Evolutionary conservation across 345 rosid genomes (phyloP).

Genomic region (Firmiana major): DNA sequence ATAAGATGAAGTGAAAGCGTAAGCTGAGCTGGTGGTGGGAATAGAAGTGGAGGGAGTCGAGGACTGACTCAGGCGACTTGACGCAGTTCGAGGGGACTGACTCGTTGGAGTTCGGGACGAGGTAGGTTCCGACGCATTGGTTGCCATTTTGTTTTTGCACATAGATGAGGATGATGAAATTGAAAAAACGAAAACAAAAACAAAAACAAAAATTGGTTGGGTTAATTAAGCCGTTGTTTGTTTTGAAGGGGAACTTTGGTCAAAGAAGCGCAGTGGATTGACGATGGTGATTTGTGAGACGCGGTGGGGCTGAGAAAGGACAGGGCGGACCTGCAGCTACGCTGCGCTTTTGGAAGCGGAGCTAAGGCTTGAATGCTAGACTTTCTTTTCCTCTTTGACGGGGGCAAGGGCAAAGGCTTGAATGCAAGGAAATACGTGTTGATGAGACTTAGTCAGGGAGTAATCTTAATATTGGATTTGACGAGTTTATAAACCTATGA

Average conservation of each 20-base stretch:
- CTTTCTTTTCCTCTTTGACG: no score
- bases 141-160: slow-evolving; percentile 65
- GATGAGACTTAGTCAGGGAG: no score
- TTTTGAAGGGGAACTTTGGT: no score
- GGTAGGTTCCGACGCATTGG: slow-evolving; percentile 40
- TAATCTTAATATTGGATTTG: no score
- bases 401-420: no score
- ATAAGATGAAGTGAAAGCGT: slow-evolving; percentile 18
- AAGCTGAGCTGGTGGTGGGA: slow-evolving; percentile 1
- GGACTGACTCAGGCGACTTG: slow-evolving; percentile 14
- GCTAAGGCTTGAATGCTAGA: no score
- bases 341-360: neutral
- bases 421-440: no score
- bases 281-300: neutral
- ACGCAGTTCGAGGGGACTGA: slow-evolving; percentile 11
- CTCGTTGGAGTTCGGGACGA: slow-evolving; percentile 12
- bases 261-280: neutral
- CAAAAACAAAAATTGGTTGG: neutral
- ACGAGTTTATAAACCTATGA: no score
- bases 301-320: neutral
- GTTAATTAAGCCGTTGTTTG: neutral
- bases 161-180: slow-evolving; percentile 17
- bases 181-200: neutral
- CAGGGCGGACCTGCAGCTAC: neutral
- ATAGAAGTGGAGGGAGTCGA: slow-evolving; percentile 17